Conservation (phyloP, 768 basidiomycete species). For the Tephrocybe rancida region DNA sequence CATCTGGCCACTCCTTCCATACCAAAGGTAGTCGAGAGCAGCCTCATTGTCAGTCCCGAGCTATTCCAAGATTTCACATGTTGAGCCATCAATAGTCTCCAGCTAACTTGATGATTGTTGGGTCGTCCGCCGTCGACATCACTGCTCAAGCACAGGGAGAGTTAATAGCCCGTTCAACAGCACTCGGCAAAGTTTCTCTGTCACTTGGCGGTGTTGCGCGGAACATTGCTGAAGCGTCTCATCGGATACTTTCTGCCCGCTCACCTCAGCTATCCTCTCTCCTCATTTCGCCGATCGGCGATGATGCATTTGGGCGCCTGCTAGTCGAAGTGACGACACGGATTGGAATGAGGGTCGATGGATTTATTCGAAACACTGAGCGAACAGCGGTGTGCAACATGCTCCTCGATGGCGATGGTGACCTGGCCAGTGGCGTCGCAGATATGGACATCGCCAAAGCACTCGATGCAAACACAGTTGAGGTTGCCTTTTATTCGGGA, state of each 20-base stretch:
- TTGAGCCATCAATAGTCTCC: constrained; percentile 22
- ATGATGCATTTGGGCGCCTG: constrained; percentile 76
- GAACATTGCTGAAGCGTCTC: constrained; percentile 93
- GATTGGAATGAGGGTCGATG: constrained; percentile 83
- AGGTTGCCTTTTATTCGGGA: constrained; percentile 5
- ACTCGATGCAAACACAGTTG: constrained; percentile 49
- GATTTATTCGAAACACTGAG: constrained; percentile 44
- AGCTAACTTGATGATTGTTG: constrained; percentile 71
- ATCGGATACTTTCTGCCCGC: constrained; percentile 53
- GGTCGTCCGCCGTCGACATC: constrained; percentile 90
- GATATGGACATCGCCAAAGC: constrained; percentile 79
- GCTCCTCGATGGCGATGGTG: constrained; percentile 71
- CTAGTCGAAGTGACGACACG: constrained; percentile 56
- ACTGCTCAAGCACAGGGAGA: constrained; percentile 53
- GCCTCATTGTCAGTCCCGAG: constrained; percentile 9
- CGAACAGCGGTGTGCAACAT: constrained; percentile 87
- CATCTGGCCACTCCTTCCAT: background rate
- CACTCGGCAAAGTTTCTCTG: constrained; percentile 73
- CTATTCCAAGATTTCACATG: background rate
- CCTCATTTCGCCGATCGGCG: constrained; percentile 76
- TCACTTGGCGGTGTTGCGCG: constrained; percentile 89
- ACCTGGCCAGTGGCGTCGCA: constrained; percentile 83
- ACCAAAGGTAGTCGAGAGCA: background rate
- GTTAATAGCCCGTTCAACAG: constrained; percentile 61
- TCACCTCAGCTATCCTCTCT: constrained; percentile 43